These are phyloP conservation scores for Cynanchum wilfordii DNA, from an alignment of 257 asterid genomes.

Conservation along the genomic window DNA sequence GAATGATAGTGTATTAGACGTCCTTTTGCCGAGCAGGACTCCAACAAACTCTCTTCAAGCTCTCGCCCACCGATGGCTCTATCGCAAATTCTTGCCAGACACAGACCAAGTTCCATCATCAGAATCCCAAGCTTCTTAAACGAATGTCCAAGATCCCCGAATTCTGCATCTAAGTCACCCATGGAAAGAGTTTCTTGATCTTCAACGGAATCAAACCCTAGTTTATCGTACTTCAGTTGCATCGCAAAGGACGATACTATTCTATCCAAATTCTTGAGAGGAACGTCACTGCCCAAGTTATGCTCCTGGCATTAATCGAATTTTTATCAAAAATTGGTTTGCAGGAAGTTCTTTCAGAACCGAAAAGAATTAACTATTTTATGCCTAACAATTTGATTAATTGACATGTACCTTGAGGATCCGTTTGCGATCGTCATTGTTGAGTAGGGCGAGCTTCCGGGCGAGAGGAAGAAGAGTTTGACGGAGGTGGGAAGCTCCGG, in stretches of 20 bases:
- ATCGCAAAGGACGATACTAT: conserved; percentile 77
- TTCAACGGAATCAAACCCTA: conserved; percentile 21
- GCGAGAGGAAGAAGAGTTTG: conserved; percentile 62
- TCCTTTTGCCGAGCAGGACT: conserved; percentile 69
- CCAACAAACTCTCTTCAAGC: conserved; percentile 70
- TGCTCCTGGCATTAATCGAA: conserved; percentile 47
- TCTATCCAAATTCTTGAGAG: conserved; percentile 59
- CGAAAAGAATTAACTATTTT: neutral
- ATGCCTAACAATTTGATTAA: neutral
- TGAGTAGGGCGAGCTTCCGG: conserved; percentile 68
- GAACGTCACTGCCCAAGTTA: conserved; percentile 77
- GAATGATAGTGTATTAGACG: conserved; percentile 87
- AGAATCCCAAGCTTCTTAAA: conserved; percentile 57
- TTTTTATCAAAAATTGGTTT: neutral
- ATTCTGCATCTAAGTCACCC: conserved; percentile 24
- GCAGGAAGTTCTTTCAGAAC: neutral
- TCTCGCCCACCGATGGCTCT: conserved; percentile 50
- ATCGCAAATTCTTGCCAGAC: conserved; percentile 71
- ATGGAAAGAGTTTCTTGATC: neutral
- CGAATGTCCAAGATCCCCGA: conserved; percentile 42
- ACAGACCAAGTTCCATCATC: conserved; percentile 79
- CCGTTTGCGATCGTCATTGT: conserved; percentile 50
- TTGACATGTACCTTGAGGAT: conserved; percentile 57
- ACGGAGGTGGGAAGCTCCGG: conserved; percentile 42
- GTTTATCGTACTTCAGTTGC: conserved; percentile 61